Conservation (phyloP, 2,329 filamentous ascomycete genomes). For the Arthrinium puccinioides region DNA sequence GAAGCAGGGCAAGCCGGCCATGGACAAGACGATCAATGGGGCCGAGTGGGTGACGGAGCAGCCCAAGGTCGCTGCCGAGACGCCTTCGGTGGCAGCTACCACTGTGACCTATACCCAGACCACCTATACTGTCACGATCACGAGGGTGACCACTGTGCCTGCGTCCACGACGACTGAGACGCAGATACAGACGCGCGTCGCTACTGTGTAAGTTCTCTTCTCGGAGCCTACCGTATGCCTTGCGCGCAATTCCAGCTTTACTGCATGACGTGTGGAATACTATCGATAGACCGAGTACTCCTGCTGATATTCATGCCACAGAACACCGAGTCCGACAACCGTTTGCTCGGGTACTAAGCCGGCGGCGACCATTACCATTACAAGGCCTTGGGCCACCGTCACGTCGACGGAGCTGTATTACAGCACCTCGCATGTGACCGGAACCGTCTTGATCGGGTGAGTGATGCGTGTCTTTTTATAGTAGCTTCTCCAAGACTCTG, state of each 20-base stretch:
- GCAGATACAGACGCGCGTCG: conserved; percentile 24
- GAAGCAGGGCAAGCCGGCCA: too few relatives aligned
- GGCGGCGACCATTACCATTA: conserved; percentile 22
- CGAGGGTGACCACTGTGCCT: conserved; percentile 22
- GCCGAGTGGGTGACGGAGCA: conserved; percentile 13
- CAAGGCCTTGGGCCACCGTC: conserved; percentile 17
- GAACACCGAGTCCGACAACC: too few relatives aligned
- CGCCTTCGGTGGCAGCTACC: conserved; percentile 18
- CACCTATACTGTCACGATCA: conserved; percentile 17
- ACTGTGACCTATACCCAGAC: conserved; percentile 30
- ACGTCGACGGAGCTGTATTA: conserved; percentile 28
- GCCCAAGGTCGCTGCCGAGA: conserved; percentile 9
- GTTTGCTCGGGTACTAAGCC: too few relatives aligned
- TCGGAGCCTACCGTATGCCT: too few relatives aligned
- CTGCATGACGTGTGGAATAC: too few relatives aligned
- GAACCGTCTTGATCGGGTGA: conserved; percentile 29
- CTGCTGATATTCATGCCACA: too few relatives aligned
- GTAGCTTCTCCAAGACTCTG: too few relatives aligned
- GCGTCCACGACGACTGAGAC: conserved; percentile 24
- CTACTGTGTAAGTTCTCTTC: conserved; percentile 21
- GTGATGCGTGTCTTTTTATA: conserved; percentile 5
- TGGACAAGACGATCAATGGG: conserved; percentile 7
- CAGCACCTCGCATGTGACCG: conserved; percentile 23
- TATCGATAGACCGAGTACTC: too few relatives aligned
- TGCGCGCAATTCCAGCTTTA: too few relatives aligned